A percentile compares a stretch with the other conserved stretches of the same genome.
Conservation (phyloP, 2,329 filamentous ascomycete species). For the Penicillium sclerotigenum region DNA sequence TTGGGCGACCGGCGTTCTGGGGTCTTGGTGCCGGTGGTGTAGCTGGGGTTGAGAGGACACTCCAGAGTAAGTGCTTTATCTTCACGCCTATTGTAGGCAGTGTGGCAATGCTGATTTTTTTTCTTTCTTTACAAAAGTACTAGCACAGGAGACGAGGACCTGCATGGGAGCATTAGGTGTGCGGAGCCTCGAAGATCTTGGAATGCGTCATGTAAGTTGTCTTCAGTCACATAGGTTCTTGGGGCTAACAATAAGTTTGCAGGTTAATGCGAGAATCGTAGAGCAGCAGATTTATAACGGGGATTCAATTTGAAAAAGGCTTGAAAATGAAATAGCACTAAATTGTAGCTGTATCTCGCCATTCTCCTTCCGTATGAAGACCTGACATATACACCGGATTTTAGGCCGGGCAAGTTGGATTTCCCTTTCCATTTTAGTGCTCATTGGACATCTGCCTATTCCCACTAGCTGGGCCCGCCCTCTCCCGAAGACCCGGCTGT, state of each 20-base stretch:
- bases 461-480: too few relatives aligned
- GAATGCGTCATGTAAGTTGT: background rate
- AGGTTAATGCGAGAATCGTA: background rate
- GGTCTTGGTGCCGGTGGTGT: background rate
- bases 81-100: background rate
- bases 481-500: too few relatives aligned
- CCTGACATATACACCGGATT: too few relatives aligned
- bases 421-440: too few relatives aligned
- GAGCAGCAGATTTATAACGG: background rate
- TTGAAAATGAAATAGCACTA: background rate
- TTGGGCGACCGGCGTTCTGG: conserved; percentile 32
- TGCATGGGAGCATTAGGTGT: background rate
- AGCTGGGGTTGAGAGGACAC: background rate
- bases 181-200: background rate
- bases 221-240: background rate
- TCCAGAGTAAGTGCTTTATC: background rate
- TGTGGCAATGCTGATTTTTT: background rate
- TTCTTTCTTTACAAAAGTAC: background rate
- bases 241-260: background rate
- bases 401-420: too few relatives aligned
- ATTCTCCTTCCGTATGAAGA: too few relatives aligned
- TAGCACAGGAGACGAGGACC: background rate
- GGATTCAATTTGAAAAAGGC: background rate
- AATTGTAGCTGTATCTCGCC: background rate
- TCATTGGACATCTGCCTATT: too few relatives aligned